Conservation (phyloP, 129 eudicot genomes). For the Pseudognaphalium luteoalbum region DNA sequence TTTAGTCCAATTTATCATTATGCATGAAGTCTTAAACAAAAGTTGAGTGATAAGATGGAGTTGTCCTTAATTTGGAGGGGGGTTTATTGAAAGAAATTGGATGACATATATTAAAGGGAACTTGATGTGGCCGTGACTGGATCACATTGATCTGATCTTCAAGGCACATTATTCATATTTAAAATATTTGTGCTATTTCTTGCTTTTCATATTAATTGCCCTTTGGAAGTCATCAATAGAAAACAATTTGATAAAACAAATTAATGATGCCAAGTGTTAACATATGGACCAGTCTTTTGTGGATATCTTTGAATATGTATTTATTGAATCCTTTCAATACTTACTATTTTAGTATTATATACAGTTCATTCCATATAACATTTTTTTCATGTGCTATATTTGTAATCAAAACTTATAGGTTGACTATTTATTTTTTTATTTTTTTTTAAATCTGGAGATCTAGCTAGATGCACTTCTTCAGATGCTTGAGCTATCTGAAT, state of each 20-base stretch:
- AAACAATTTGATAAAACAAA: slow-evolving; percentile 7
- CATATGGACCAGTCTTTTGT: slow-evolving; percentile 16
- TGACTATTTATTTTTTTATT: too few species aligned
- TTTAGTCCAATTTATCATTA: neutral
- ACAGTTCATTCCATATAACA: neutral
- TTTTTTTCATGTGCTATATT: neutral
- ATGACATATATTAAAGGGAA: slow-evolving; percentile 31
- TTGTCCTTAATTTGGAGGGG: slow-evolving; percentile 11
- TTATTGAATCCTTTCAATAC: neutral
- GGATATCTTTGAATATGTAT: neutral
- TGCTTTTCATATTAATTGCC: slow-evolving; percentile 37
- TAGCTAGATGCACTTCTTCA: neutral
- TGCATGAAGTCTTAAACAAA: slow-evolving; percentile 12
- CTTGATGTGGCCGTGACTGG: slow-evolving; percentile 26
- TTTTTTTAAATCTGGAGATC: neutral
- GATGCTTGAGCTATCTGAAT: too few species aligned
- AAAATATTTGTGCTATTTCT: slow-evolving; percentile 30
- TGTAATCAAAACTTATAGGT: neutral
- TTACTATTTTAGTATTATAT: too few species aligned
- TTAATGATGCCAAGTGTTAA: slow-evolving; percentile 31
- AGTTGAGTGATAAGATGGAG: slow-evolving; percentile 12
- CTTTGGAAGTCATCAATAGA: neutral
- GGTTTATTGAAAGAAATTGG: neutral
- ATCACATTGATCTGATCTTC: slow-evolving; percentile 18
- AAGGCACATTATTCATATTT: slow-evolving; percentile 21